phyloP scores from a whole-genome alignment of 371 early-diverging fungal genomes.

The Capniomyces stellatus region DNA sequence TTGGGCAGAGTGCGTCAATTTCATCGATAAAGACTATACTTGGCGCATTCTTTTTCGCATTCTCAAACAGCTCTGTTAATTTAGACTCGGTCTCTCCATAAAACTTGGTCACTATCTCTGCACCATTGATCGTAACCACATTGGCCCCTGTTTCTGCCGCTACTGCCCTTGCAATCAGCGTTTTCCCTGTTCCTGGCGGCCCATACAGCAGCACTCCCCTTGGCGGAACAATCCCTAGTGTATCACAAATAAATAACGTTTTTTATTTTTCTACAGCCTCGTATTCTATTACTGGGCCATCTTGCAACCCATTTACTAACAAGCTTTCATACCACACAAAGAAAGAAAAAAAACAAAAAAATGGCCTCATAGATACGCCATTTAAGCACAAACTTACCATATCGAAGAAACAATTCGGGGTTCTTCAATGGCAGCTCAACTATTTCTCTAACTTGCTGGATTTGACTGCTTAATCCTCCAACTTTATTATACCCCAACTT shows the following conservation, averaged over 20 bases:
- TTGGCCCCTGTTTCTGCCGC: slow-evolving; percentile 66
- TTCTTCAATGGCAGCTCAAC: neutral
- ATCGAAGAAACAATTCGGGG: slow-evolving; percentile 2
- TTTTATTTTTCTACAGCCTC: slow-evolving; percentile 66
- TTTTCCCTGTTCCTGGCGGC: slow-evolving; percentile 98
- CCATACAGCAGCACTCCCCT: slow-evolving; percentile 88
- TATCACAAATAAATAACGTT: slow-evolving; percentile 43
- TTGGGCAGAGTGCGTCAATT: slow-evolving; percentile 91
- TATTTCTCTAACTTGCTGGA: slow-evolving; percentile 19
- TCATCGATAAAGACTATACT: slow-evolving; percentile 97
- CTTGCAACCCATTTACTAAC: slow-evolving; percentile 39
- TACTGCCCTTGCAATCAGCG: slow-evolving; percentile 78
- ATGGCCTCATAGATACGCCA: no score
- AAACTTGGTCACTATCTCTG: slow-evolving; percentile 88
- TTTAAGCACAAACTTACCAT: slow-evolving; percentile 4
- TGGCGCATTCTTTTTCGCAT: slow-evolving; percentile 69
- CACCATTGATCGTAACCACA: slow-evolving; percentile 80
- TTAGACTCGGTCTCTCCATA: slow-evolving; percentile 93
- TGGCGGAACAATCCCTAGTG: slow-evolving; percentile 69
- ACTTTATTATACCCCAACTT: slow-evolving; percentile 11
- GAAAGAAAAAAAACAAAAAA: no score
- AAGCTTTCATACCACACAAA: neutral
- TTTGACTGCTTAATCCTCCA: slow-evolving; percentile 16
- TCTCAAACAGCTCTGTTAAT: slow-evolving; percentile 57
- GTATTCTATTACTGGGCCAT: slow-evolving; percentile 69